Conservation (phyloP, 495 filamentous ascomycete genomes). For the Penicillium paxilli region DNA sequence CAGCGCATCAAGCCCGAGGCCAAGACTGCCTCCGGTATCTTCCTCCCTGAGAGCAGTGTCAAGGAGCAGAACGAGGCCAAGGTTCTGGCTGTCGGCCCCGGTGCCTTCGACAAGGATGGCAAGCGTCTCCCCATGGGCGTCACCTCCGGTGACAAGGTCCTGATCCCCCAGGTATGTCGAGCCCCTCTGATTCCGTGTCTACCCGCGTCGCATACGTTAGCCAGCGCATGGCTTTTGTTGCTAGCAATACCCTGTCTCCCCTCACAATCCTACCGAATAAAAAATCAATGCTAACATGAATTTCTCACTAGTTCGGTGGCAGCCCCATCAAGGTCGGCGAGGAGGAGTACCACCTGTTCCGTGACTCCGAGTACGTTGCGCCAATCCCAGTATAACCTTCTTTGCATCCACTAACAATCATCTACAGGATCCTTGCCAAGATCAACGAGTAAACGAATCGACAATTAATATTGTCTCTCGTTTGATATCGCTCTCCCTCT, state of each 20-base stretch:
- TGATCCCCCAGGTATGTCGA: constrained; percentile 88
- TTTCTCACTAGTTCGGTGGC: constrained; percentile 75
- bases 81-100: constrained; percentile 93
- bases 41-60: constrained; percentile 93
- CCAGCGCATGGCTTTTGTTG: neutral
- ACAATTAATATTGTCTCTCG: constrained; percentile 12
- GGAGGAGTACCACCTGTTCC: constrained; percentile 92
- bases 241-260: neutral
- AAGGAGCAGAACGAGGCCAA: constrained; percentile 98
- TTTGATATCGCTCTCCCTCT: constrained; percentile 5
- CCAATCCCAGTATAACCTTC: neutral
- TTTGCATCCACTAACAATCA: constrained; percentile 23
- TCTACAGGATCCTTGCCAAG: constrained; percentile 74
- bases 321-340: constrained; percentile 96
- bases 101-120: constrained; percentile 80
- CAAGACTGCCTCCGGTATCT: constrained; percentile 94
- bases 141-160: constrained; percentile 79
- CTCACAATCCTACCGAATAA: neutral
- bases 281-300: constrained; percentile 11
- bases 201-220: constrained; percentile 3
- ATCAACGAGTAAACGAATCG: constrained; percentile 71
- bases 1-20: constrained; percentile 97
- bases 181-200: neutral
- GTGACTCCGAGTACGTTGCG: constrained; percentile 86
- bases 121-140: constrained; percentile 83